A percentile compares a stretch with the other conserved stretches of the same genome.
Evolutionary conservation across 2,329 filamentous ascomycete species (phyloP).

Genomic region (Truncatella angustata): DNA sequence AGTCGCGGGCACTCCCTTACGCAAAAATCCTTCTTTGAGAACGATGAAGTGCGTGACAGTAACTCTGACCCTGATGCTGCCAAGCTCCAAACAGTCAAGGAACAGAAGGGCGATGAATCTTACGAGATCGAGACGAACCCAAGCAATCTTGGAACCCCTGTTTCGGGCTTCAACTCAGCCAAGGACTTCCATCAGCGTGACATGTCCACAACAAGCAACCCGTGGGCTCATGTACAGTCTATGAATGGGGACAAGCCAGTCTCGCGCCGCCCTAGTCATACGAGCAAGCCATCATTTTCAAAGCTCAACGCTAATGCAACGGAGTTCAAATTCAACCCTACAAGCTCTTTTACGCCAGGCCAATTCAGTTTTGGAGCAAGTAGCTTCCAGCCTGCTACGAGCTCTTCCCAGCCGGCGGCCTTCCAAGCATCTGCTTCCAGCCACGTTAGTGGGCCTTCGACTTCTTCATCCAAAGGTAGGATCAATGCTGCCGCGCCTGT

Average conservation of each 20-base stretch:
- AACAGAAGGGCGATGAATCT: slow-evolving; percentile 46
- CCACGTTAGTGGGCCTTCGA: slow-evolving; percentile 41
- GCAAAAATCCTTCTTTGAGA: slow-evolving; percentile 62
- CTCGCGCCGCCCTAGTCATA: slow-evolving; percentile 53
- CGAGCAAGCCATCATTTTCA: slow-evolving; percentile 68
- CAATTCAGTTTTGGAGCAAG: slow-evolving; percentile 49
- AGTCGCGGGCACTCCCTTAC: slow-evolving; percentile 70
- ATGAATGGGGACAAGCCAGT: slow-evolving; percentile 33
- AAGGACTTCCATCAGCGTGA: slow-evolving; percentile 51
- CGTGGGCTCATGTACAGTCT: slow-evolving; percentile 56
- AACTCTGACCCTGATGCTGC: slow-evolving; percentile 34
- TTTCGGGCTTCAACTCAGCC: slow-evolving; percentile 47
- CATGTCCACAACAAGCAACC: slow-evolving; percentile 59
- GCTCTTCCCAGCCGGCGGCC: slow-evolving; percentile 46
- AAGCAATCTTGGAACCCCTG: slow-evolving; percentile 67
- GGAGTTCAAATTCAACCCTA: slow-evolving; percentile 77
- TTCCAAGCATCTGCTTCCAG: slow-evolving; percentile 42
- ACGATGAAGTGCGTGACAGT: slow-evolving; percentile 43
- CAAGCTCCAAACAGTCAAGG: slow-evolving; percentile 37
- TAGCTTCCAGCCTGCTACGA: slow-evolving; percentile 19
- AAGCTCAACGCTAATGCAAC: slow-evolving; percentile 87
- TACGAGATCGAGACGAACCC: slow-evolving; percentile 73
- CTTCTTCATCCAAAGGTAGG: slow-evolving; percentile 35
- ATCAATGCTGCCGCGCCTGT: slow-evolving; percentile 69
- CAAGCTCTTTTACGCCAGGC: slow-evolving; percentile 47